Base-by-base conservation (phyloP, 78 protist species). In the Trichosphaerium sp. region DNA sequence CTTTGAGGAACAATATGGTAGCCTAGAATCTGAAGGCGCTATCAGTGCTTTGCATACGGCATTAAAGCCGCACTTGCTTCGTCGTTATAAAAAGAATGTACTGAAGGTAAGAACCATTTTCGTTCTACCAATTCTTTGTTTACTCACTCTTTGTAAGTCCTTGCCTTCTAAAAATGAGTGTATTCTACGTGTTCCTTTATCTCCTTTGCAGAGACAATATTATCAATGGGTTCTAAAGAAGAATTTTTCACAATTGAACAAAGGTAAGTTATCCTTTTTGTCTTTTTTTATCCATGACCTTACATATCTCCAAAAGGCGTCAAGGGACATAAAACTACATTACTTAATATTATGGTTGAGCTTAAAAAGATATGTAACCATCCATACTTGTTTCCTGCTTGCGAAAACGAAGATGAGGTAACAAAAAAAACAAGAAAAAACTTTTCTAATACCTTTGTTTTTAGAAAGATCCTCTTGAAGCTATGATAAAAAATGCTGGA, bases 311-410 rank as follows among this genome's bases (percentile, higher is more conserved):
- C n/a, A 31, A 80, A 57, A 43, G 79, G 78, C 42, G 74, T 35
- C 35, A 44, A 34, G 35, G 69, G 68, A 3, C 60, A 66, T 28
- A 78, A 84, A 73, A 28, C 83, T 7, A 65, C 66, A 23, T 78
- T 94, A 42, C 12, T 87, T 7, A 94, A 93, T 54, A 59, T 94
- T 21, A 26, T 84, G 54, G 78, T 92, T 72, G 91, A 93, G 80
- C 84, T 94, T 41, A 88, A 89, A 48, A 95, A 93, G 80, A 56
- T 82, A 64, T 94, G 96, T 73, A 94, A 94, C 71, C 98, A 94
- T 68, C 95, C 98, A 3, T 75, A 49, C 49, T 81, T 92, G 35
- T 51, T 91, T 74, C 71, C 64, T 11, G 86, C 69, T 47, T 85
- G 77, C n/a, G 71, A 68, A 51, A 80, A 78, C 42, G 31, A 58